phyloP scores from a whole-genome alignment of 139 green algal species.

The Penium margaritaceum region DNA sequence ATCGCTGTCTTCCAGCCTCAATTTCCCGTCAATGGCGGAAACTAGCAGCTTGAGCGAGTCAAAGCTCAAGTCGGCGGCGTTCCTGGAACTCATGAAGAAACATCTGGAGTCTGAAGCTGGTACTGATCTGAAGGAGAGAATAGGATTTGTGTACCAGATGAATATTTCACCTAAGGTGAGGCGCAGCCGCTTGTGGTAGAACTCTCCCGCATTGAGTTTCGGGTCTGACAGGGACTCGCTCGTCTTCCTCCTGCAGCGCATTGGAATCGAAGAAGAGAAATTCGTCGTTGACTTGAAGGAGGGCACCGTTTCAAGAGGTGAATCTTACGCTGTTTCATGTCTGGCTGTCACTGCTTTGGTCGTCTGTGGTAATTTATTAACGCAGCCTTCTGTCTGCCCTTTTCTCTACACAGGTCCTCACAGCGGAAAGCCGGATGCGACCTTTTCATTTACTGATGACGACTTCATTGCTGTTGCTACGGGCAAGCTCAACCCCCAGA shows the following conservation, averaged over 20 bases:
- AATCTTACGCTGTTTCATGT: background rate
- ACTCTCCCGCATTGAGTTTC: background rate
- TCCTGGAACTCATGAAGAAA: constrained; percentile 22
- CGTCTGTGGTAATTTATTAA: background rate
- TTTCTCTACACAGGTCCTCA: constrained; percentile 2
- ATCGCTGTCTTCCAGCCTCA: too few species aligned
- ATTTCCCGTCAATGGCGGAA: too few species aligned
- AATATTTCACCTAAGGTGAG: constrained; percentile 30
- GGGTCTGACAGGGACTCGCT: background rate
- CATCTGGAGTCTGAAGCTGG: constrained; percentile 8
- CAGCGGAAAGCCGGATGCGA: constrained; percentile 37
- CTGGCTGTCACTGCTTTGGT: background rate
- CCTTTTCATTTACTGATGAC: constrained; percentile 43
- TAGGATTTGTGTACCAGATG: constrained; percentile 34
- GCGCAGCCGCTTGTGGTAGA: background rate
- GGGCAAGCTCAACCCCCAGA: constrained; percentile 46
- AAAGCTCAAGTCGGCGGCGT: constrained; percentile 19
- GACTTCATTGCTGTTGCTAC: constrained; percentile 43
- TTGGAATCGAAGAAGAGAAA: constrained; percentile 29
- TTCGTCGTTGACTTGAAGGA: constrained; percentile 33
- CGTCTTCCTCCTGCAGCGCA: constrained; percentile 15
- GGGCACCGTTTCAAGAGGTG: constrained; percentile 26
- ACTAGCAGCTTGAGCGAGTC: too few species aligned
- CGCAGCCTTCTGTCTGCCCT: background rate
- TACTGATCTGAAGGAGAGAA: constrained; percentile 14